These are phyloP conservation scores for Thalia dealbata DNA, from an alignment of 176 grass and related monocot genomes.

Conservation along the genomic window DNA sequence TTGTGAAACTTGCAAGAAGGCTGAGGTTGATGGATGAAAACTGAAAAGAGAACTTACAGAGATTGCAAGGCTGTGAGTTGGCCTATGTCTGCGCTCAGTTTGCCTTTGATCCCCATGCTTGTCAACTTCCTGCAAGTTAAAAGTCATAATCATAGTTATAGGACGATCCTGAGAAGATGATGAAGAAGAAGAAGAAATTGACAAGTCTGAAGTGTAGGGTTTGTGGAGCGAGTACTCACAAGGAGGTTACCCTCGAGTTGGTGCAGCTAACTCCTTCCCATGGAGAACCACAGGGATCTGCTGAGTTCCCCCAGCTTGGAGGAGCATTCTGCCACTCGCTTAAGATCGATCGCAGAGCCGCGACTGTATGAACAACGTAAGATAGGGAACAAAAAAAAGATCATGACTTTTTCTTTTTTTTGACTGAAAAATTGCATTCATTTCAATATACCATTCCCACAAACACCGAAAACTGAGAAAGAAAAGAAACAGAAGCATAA, in stretches of 20 bases:
- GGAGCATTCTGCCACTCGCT: slow-evolving; percentile 57
- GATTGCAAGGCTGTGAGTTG: slow-evolving; percentile 48
- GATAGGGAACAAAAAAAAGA: background rate
- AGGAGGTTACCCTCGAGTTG: slow-evolving; percentile 45
- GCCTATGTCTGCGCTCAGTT: slow-evolving; percentile 40
- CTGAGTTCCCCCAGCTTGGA: slow-evolving; percentile 49
- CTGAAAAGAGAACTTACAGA: slow-evolving; percentile 47
- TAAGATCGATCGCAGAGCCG: slow-evolving; percentile 43
- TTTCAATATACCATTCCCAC: too few relatives aligned
- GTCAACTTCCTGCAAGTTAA: slow-evolving; percentile 50
- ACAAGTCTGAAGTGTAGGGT: background rate
- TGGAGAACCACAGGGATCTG: slow-evolving; percentile 52
- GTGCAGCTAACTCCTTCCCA: slow-evolving; percentile 82
- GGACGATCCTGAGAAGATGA: background rate
- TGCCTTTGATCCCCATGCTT: slow-evolving; percentile 47
- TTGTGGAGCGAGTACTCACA: background rate
- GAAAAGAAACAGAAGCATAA: too few relatives aligned
- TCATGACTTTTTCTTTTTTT: too few relatives aligned
- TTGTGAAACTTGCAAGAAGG: background rate
- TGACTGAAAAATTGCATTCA: too few relatives aligned
- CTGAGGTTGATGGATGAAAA: background rate
- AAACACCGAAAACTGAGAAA: too few relatives aligned
- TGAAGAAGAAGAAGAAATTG: background rate
- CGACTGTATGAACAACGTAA: slow-evolving; percentile 29
- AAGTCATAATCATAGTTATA: slow-evolving; percentile 5